Evolutionary conservation across 371 early-diverging fungal species (phyloP).

Genomic region (Mucor plumbeus): DNA sequence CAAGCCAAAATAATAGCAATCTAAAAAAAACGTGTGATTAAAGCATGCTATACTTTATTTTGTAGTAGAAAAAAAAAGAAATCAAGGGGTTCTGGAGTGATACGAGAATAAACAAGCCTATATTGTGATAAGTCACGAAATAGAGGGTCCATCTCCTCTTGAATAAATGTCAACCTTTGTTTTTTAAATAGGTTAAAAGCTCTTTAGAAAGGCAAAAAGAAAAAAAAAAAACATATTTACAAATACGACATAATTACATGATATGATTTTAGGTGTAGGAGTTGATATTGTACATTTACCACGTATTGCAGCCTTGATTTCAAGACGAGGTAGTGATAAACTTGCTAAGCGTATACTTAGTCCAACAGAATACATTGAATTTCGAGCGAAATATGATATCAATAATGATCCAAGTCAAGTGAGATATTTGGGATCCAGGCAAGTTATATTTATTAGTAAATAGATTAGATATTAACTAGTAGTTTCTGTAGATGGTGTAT

Average conservation of each 20-base stretch:
- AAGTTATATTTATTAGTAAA: background rate
- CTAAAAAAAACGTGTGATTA: too few species aligned
- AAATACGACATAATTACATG: background rate
- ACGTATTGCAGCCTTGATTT: constrained; percentile 39
- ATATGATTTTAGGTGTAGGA: constrained; percentile 63
- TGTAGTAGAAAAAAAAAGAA: too few species aligned
- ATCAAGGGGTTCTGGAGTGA: too few species aligned
- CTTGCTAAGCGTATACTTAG: constrained; percentile 54
- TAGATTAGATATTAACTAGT: background rate
- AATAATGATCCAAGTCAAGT: constrained; percentile 12
- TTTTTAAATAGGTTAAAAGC: too few species aligned
- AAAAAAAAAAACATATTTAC: too few species aligned
- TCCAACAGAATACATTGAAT: constrained; percentile 43
- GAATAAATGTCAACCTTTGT: background rate
- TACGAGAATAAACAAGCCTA: background rate
- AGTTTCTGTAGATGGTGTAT: constrained; percentile 59
- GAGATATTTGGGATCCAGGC: constrained; percentile 48
- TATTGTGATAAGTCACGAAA: too few species aligned
- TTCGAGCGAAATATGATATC: background rate
- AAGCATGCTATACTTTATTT: too few species aligned
- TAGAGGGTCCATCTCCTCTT: background rate
- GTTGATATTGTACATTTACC: constrained; percentile 63
- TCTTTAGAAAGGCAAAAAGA: too few species aligned
- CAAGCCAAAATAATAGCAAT: too few species aligned
- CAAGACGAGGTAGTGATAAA: constrained; percentile 36